Conservation (phyloP, 306 rosid species). For the Mucuna pruriens region DNA sequence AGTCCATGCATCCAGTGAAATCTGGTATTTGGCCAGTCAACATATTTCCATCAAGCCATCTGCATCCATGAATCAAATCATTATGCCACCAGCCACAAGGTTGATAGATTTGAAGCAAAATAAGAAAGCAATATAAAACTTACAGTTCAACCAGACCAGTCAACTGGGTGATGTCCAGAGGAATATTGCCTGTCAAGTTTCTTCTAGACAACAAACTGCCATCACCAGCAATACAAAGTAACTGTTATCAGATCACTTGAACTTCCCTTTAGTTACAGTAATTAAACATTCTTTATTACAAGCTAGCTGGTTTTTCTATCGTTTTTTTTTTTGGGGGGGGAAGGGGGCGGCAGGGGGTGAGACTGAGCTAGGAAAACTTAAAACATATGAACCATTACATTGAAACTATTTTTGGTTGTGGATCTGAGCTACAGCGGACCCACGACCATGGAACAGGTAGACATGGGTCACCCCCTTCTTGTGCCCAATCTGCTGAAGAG, state of each 20-base stretch:
- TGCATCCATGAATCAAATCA: conserved; percentile 38
- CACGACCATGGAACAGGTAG: conserved; percentile 97
- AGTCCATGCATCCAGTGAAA: conserved; percentile 75
- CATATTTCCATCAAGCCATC: conserved; percentile 57
- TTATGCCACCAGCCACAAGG: background rate
- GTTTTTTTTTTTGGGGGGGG: background rate
- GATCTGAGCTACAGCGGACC: conserved; percentile 82
- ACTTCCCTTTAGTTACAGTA: conserved; percentile 1
- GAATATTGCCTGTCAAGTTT: conserved; percentile 83
- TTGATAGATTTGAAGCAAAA: conserved; percentile 39
- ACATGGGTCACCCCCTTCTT: conserved; percentile 98
- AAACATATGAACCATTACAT: conserved; percentile 56
- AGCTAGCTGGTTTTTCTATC: background rate
- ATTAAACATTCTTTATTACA: conserved; percentile 10
- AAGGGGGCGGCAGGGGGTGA: background rate
- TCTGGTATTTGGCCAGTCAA: conserved; percentile 82
- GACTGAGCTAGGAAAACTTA: conserved; percentile 5
- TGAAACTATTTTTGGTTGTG: conserved; percentile 77
- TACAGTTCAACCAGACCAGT: conserved; percentile 83
- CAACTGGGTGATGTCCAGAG: conserved; percentile 72
- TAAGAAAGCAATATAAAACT: conserved; percentile 47
- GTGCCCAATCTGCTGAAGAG: conserved; percentile 72
- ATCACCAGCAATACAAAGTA: conserved; percentile 43
- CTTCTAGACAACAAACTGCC: conserved; percentile 73
- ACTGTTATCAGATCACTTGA: conserved; percentile 41